These are phyloP conservation scores for Fraxinus albicans DNA, from an alignment of 305 asterid species.

Conservation along the genomic window DNA sequence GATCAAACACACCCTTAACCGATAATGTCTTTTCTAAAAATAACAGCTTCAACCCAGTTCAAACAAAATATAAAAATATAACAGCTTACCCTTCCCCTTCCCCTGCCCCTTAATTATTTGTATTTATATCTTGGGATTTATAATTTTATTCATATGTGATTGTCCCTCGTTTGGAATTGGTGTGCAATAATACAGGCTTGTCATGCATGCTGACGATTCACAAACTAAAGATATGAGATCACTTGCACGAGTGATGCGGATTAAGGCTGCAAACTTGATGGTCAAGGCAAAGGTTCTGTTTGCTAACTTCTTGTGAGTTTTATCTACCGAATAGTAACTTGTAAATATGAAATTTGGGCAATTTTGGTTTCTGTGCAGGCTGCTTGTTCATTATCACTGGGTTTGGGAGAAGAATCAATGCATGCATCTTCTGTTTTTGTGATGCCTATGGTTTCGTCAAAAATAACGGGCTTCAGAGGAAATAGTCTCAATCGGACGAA, in stretches of 20 bases:
- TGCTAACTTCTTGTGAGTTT: slow-evolving; percentile 10
- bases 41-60: too few relatives aligned
- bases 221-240: slow-evolving; percentile 63
- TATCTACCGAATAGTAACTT: slow-evolving; percentile 15
- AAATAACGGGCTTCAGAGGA: slow-evolving; percentile 83
- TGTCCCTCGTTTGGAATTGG: slow-evolving; percentile 14
- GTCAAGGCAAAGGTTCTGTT: slow-evolving; percentile 68
- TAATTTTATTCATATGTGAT: background rate
- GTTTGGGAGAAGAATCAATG: slow-evolving; percentile 78
- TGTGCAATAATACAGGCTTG: slow-evolving; percentile 41
- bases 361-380: slow-evolving; percentile 49
- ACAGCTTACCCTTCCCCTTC: background rate
- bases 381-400: slow-evolving; percentile 69
- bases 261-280: slow-evolving; percentile 52
- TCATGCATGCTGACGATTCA: slow-evolving; percentile 55
- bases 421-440: slow-evolving; percentile 80
- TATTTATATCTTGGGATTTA: background rate
- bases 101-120: background rate
- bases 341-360: slow-evolving; percentile 9
- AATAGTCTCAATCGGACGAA: slow-evolving; percentile 49
- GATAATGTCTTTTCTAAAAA: background rate
- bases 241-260: slow-evolving; percentile 47
- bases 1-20: background rate
- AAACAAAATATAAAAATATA: too few relatives aligned
- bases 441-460: slow-evolving; percentile 97